Percentiles rank a stretch among this genome's conserved stretches.
Evolutionary conservation across 805 yeast genomes (phyloP).

Genomic region (Lipomyces chichibuensis): DNA sequence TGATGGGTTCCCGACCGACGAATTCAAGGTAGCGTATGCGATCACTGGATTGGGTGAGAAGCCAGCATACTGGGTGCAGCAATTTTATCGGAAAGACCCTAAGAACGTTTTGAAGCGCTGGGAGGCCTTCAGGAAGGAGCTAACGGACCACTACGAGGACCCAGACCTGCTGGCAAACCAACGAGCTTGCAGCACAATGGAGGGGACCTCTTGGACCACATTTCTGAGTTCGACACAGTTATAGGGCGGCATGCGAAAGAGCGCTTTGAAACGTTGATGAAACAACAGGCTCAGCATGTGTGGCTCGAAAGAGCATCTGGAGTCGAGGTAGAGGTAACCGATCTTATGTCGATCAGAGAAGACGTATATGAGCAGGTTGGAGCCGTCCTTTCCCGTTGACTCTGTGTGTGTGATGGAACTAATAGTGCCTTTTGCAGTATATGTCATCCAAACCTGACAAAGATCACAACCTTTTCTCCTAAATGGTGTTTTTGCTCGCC

Average conservation of each 20-base stretch:
- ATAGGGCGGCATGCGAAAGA: not conserved
- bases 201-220: not conserved
- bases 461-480: too few species aligned
- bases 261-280: constrained; percentile 1
- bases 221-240: not conserved
- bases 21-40: not conserved
- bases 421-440: not conserved
- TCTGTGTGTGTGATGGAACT: not conserved
- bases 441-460: not conserved
- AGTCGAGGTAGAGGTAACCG: not conserved
- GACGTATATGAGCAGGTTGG: not conserved
- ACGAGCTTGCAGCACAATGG: not conserved
- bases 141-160: not conserved
- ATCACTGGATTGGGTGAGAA: not conserved
- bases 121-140: not conserved
- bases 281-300: not conserved
- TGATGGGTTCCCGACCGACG: not conserved
- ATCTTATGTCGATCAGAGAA: not conserved
- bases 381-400: not conserved
- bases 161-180: not conserved
- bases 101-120: not conserved
- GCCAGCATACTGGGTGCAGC: not conserved
- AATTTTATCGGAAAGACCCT: not conserved
- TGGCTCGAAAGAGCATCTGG: not conserved
- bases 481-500: too few species aligned